Evolutionary conservation across 768 basidiomycete genomes (phyloP).

Genomic region (Lentinula aciculospora): DNA sequence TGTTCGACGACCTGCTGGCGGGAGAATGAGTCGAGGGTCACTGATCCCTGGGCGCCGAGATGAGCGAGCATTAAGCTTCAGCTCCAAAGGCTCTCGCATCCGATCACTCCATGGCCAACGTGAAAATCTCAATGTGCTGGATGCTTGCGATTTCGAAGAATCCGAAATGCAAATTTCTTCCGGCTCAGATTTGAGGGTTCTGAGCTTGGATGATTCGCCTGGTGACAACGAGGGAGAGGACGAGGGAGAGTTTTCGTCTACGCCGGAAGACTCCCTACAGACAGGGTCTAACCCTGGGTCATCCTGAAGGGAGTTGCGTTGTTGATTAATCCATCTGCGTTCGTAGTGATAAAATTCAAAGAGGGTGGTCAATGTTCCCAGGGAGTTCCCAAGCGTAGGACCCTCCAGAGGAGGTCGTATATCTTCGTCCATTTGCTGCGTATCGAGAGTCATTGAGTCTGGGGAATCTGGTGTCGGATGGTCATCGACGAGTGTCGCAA

Average conservation of each 20-base stretch:
- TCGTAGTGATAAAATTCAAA: constrained; percentile 66
- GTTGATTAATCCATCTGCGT: constrained; percentile 66
- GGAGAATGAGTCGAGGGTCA: constrained; percentile 17
- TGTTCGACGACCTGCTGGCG: background rate
- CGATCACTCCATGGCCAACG: background rate
- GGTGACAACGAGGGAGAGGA: background rate
- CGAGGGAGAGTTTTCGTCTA: background rate
- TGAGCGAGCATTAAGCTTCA: background rate
- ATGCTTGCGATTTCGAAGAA: background rate
- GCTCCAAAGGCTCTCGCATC: background rate
- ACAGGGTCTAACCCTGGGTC: constrained; percentile 23
- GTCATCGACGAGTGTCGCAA: background rate
- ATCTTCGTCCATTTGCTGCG: background rate
- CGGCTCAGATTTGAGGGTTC: background rate
- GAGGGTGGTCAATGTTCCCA: constrained; percentile 57
- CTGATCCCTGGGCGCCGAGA: constrained; percentile 9
- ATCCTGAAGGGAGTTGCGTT: constrained; percentile 54
- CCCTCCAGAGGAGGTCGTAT: constrained; percentile 16
- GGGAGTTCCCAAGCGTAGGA: constrained; percentile 40
- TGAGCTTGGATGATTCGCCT: background rate
- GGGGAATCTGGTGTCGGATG: constrained; percentile 24
- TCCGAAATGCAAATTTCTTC: background rate
- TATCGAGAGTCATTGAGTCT: constrained; percentile 14
- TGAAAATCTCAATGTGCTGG: constrained; percentile 1
- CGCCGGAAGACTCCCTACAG: background rate